phyloP scores from a whole-genome alignment of 2,329 filamentous ascomycete genomes.

The Trichoderma asperellum region DNA sequence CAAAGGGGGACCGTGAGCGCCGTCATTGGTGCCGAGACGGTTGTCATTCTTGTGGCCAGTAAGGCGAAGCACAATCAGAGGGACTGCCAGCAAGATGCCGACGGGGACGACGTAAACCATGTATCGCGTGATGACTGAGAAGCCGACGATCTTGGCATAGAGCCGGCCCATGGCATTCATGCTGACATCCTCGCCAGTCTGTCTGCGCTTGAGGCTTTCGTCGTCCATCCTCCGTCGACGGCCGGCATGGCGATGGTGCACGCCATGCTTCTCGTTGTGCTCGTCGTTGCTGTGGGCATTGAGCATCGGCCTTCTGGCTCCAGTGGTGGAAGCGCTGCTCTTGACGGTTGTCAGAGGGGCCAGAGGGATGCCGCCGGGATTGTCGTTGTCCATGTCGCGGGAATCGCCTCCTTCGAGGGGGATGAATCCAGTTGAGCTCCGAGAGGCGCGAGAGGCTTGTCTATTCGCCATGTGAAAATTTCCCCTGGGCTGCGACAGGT shows the following conservation, averaged over 20 bases:
- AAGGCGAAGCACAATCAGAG: conserved; percentile 60
- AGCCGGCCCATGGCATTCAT: conserved; percentile 69
- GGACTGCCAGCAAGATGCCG: conserved; percentile 62
- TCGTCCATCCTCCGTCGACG: conserved; percentile 56
- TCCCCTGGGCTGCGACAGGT: conserved; percentile 17
- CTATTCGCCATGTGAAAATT: conserved; percentile 30
- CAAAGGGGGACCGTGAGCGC: conserved; percentile 56
- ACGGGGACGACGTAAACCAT: conserved; percentile 70
- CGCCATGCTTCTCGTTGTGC: conserved; percentile 47
- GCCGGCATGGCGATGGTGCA: conserved; percentile 45
- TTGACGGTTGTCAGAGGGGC: conserved; percentile 57
- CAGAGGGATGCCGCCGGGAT: conserved; percentile 37
- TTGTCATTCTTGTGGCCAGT: conserved; percentile 47
- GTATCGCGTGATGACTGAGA: conserved; percentile 67
- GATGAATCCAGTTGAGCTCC: conserved; percentile 49
- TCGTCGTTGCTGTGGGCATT: conserved; percentile 43
- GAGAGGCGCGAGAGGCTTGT: conserved; percentile 32
- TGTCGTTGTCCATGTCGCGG: conserved; percentile 46
- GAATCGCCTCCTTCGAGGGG: conserved; percentile 44
- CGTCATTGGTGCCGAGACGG: conserved; percentile 42
- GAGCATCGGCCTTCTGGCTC: conserved; percentile 52
- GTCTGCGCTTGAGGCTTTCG: conserved; percentile 46
- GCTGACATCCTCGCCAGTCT: conserved; percentile 56
- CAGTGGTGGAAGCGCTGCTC: conserved; percentile 59
- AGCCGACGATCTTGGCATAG: conserved; percentile 66